Evolutionary conservation across 2,329 filamentous ascomycete species (phyloP), one percentile per base, ranked within the genome.

Genomic region (Sarocladium oryzae): DNA sequence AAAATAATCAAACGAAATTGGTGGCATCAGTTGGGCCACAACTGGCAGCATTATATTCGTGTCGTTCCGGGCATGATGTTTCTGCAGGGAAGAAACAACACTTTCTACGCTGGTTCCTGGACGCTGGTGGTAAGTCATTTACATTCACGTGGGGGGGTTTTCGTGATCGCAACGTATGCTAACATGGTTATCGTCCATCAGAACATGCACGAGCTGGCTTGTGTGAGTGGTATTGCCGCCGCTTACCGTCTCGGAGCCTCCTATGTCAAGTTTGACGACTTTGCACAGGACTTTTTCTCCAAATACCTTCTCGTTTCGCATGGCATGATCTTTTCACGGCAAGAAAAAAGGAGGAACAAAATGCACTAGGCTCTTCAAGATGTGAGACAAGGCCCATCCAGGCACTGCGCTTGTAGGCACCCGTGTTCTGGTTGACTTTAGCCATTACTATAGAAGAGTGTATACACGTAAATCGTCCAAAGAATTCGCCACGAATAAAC

Each of bases 31-130:
- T 71, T 85, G 10, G 81, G 81, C 52, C 81, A 85, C 58, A 71
- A 74, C 3, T 85, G 76, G 75, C 79, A 79, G 30, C 82, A 85
- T 58, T 85, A 84, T 59, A 60, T 78, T 1, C 74, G 80, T 30
- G 82, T 85, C 1, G 82, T 89, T 1, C 85, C 85, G 0, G 81
- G 81, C 56, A 78, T 89, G 76, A 85, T 85, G 83, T 78, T 85
- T 21, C 74, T 89, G 2, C 84, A 89, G 56, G 84, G 83, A 0
- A 77, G 73, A 54, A 80, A 79, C 23, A 70, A 73, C 46, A 88
- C 85, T 0, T 70, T 74, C 20, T 88, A 81, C 60, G 84, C 84
- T 1, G 80, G 79, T 2, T 76, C 77, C 6, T 88, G 84, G 85
- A 88, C 85, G 0, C 69, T 88, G 52, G 78, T 87, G 50, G 81